Evolutionary conservation across 1,284 basidiomycete species (phyloP), one percentile per base, ranked within the genome.

Genomic region (Cryptococcus sp.): DNA sequence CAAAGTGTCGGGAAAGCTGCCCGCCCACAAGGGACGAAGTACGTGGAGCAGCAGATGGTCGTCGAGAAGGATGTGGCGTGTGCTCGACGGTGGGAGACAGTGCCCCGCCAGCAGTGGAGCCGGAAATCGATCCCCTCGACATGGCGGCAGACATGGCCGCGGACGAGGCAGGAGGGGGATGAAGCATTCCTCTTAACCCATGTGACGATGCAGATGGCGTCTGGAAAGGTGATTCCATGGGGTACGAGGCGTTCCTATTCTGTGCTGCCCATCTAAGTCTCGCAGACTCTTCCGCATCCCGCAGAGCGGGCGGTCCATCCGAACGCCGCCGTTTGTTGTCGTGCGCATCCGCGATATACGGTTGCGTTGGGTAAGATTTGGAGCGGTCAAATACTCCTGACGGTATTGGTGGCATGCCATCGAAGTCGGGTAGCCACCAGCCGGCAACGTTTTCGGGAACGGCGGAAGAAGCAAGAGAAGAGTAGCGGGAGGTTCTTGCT

Each of bases 371-470:
- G 54, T 50, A 60, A 16, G 65, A 62, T 20, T 60, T 58, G 2
- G 66, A 57, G 41, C 58, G 55, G 20, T 46, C 40, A 0, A 52
- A 47, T 16, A 20, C n/a, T 20, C 50, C 40, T 20, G 58, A 50
- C 20, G 53, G 57, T 19, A 49, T 40, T 15, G 59, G 53, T 42
- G 42, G 22, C 15, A 47, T 40, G 25, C 54, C 60, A 42, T 62
- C 70, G 52, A 59, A 71, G 2, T 74, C 70, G 8, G 74, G 69
- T 7, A 68, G 67, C 76, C 76, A 78, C 73, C 76, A 75, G 10
- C 72, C 69, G 16, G 52, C 25, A 5, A 54, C 54, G n/a, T 63
- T 52, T 7, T 65, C 67, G 5, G 66, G 58, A 5, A 65, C 50
- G 13, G 62, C 52, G 13, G 70, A 67, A 5, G 73, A 74, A 4